A percentile compares a stretch with the other conserved stretches of the same genome.
Evolutionary conservation across 2,329 filamentous ascomycete genomes (phyloP).

Genomic region (Onygenales sp.): DNA sequence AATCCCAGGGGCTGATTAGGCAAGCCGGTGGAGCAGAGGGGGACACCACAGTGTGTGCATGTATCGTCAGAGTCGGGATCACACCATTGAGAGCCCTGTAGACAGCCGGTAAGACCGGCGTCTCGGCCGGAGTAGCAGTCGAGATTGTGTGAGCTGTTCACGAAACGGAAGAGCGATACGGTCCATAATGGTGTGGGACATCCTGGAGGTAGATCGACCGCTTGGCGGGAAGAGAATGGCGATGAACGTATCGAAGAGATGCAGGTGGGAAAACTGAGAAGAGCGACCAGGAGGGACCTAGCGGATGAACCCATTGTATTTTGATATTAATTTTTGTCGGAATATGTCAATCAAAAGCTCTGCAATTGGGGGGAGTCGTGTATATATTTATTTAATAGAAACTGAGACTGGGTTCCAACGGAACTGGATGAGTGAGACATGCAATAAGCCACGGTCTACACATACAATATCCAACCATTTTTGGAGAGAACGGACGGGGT

Average conservation of each 20-base stretch:
- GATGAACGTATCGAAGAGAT: neutral
- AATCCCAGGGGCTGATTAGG: neutral
- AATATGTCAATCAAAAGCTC: no score
- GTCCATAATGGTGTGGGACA: neutral
- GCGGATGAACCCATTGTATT: neutral
- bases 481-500: no score
- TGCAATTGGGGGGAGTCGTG: no score
- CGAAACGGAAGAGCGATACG: neutral
- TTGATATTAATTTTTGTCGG: no score
- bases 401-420: no score
- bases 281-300: neutral
- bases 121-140: neutral
- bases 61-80: neutral
- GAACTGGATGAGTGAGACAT: no score
- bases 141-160: neutral
- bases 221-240: neutral
- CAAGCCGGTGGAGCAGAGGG: neutral
- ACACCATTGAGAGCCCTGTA: neutral
- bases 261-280: neutral
- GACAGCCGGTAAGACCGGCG: neutral
- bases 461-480: no score
- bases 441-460: no score
- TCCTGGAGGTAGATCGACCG: neutral
- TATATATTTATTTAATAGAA: no score
- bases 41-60: neutral